A percentile compares a stretch with the other conserved stretches of the same genome.
Evolutionary conservation across 305 asterid species (phyloP).

Genomic region (Striga hermonthica): DNA sequence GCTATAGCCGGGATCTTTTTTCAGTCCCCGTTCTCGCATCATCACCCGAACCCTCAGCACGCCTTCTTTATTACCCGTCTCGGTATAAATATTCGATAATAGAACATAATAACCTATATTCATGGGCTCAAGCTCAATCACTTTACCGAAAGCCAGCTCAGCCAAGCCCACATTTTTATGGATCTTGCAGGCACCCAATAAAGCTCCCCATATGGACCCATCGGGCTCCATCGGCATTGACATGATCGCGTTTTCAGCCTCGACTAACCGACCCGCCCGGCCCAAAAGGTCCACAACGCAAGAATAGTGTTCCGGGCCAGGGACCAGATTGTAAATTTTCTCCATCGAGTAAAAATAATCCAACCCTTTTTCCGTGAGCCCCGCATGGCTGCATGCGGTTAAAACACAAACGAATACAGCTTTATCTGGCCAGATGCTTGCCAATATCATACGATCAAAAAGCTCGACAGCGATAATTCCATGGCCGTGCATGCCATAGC

Average conservation of each 20-base stretch:
- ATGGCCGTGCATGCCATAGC: slow-evolving; percentile 82
- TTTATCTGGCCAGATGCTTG: slow-evolving; percentile 61
- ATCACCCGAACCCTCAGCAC: slow-evolving; percentile 57
- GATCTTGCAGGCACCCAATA: slow-evolving; percentile 86
- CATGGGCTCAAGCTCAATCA: slow-evolving; percentile 70
- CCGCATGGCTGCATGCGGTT: slow-evolving; percentile 85
- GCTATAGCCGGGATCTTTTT: slow-evolving; percentile 85
- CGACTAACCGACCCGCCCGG: slow-evolving; percentile 67
- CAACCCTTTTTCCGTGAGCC: slow-evolving; percentile 68
- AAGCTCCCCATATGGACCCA: slow-evolving; percentile 96
- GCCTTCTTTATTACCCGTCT: slow-evolving; percentile 50
- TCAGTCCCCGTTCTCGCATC: slow-evolving; percentile 68
- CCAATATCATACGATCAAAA: slow-evolving; percentile 63
- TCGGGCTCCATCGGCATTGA: slow-evolving; percentile 66
- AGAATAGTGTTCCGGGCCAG: slow-evolving; percentile 68
- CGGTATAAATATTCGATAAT: slow-evolving; percentile 62
- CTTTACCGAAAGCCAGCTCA: slow-evolving; percentile 68
- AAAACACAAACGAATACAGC: slow-evolving; percentile 65
- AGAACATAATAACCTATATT: slow-evolving; percentile 81
- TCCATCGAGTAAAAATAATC: slow-evolving; percentile 62
- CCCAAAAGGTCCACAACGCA: slow-evolving; percentile 87
- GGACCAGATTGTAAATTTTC: slow-evolving; percentile 47
- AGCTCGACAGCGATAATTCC: slow-evolving; percentile 64
- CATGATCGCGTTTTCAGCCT: slow-evolving; percentile 54
- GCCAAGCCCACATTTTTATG: slow-evolving; percentile 70